A percentile compares a stretch with the other conserved stretches of the same genome.
These are phyloP conservation scores for Fusarium solani-melongenae DNA, from an alignment of 2,329 filamentous ascomycete genomes.

Conservation along the genomic window DNA sequence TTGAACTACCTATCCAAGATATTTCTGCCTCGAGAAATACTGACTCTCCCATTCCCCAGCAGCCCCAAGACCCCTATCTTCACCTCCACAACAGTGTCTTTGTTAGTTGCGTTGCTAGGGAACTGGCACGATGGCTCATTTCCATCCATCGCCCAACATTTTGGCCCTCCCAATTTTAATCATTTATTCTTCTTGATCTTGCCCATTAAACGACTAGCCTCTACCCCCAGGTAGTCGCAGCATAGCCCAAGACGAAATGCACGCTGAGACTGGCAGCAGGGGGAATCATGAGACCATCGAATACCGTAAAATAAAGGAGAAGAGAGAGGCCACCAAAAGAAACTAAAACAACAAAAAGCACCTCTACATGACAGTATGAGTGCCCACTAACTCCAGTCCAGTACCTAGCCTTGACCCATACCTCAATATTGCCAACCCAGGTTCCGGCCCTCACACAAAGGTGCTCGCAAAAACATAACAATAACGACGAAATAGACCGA, in stretches of 20 bases:
- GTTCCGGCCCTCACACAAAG: slow-evolving; percentile 19
- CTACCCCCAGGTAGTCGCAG: slow-evolving; percentile 1
- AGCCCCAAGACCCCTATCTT: background rate
- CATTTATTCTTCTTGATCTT: background rate
- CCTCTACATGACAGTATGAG: slow-evolving; percentile 43
- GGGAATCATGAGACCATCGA: slow-evolving; percentile 30
- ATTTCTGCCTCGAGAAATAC: background rate
- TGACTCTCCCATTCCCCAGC: background rate
- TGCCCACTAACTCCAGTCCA: slow-evolving; percentile 42
- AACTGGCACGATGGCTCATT: slow-evolving; percentile 10
- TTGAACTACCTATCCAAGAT: background rate
- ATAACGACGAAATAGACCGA: slow-evolving; percentile 4
- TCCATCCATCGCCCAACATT: background rate
- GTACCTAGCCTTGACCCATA: slow-evolving; percentile 30
- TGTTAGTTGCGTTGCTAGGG: slow-evolving; percentile 22
- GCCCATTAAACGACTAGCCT: background rate
- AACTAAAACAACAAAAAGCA: slow-evolving; percentile 25
- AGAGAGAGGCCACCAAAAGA: slow-evolving; percentile 19
- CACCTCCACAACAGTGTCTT: background rate
- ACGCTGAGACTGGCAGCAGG: slow-evolving; percentile 16
- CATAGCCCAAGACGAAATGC: slow-evolving; percentile 4
- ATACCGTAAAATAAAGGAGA: slow-evolving; percentile 33
- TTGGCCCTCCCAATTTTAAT: background rate
- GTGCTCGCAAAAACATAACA: slow-evolving; percentile 14
- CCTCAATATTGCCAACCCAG: slow-evolving; percentile 33